Evolutionary conservation across 1,284 basidiomycete species (phyloP), one percentile per base, ranked within the genome.

Genomic region (Abortiporus biennis): DNA sequence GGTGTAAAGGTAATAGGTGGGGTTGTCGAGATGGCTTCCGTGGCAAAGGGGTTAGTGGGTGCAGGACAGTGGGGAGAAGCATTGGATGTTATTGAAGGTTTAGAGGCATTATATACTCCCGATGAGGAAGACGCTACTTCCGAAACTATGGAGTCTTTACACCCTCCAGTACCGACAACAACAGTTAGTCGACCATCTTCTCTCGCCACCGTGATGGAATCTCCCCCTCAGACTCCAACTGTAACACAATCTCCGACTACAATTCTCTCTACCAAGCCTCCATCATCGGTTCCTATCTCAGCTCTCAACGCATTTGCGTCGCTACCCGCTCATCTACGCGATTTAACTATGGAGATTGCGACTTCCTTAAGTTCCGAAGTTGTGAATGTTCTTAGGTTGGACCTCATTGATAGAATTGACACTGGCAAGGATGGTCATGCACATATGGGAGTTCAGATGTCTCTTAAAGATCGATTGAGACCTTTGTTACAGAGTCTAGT

Each of bases 1-100:
- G 81, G 80, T 2, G 72, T 91, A 38, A 76, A 73, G 48, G 73
- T 80, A 43, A 67, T 96, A 4, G 72, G 72, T 12, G 78, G 78
- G 15, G 76, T 92, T 11, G 76, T 86, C 43, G 88, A 92, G 54
- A 83, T 89, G 68, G 71, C 81, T 0, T 73, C 74, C 3, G 70
- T 89, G 20, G 80, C 85, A 16, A 78, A 74, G 48, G 73, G 77
- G 35, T 62, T 95, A 37, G 87, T 90, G 13, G 73, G 74, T 36
- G 80, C 81, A 20, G 90, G 89, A 1, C 88, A 94, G 54, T 95
- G 90, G 85, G 78, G 78, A 9, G 83, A 88, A 36, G 90, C 91
- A 5, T 64, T 96, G 45, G 74, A 74, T 36, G 75, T 92, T 15
- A 75, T 92, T 33, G 84, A 89, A 44, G 79, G 82, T 44, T 65